Evolutionary conservation across 768 basidiomycete genomes (phyloP).

Genomic region (Kwoniella mangroviensis): DNA sequence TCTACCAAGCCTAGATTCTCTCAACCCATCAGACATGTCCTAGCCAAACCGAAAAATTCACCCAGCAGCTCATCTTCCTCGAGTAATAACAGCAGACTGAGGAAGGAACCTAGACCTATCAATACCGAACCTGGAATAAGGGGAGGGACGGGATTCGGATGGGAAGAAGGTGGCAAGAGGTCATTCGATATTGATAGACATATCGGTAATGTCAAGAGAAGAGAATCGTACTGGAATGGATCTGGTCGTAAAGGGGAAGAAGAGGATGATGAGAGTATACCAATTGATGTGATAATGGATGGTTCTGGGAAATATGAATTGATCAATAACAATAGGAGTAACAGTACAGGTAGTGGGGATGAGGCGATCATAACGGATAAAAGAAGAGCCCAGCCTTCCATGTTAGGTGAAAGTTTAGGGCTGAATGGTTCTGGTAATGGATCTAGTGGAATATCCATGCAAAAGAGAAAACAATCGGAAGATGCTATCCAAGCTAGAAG

Average conservation of each 20-base stretch:
- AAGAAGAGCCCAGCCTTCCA: constrained; percentile 17
- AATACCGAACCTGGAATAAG: constrained; percentile 42
- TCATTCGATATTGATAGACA: constrained; percentile 39
- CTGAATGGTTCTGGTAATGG: neutral
- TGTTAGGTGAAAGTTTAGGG: constrained; percentile 20
- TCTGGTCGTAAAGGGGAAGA: neutral
- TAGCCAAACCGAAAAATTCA: constrained; percentile 33
- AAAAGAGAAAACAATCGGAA: constrained; percentile 5
- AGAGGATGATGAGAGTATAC: constrained; percentile 23
- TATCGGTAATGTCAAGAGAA: constrained; percentile 29
- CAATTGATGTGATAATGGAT: constrained; percentile 26
- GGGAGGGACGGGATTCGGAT: constrained; percentile 39
- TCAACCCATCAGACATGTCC: constrained; percentile 36
- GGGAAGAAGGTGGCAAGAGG: constrained; percentile 46
- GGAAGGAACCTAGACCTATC: constrained; percentile 38
- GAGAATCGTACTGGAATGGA: constrained; percentile 33
- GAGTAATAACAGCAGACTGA: constrained; percentile 1
- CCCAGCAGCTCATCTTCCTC: constrained; percentile 15
- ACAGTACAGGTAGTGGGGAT: constrained; percentile 4
- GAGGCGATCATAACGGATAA: constrained; percentile 25
- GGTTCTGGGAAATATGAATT: constrained; percentile 22
- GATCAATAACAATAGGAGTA: neutral
- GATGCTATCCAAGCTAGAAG: constrained; percentile 32
- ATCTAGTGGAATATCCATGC: neutral
- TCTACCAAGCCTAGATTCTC: constrained; percentile 10